A percentile compares a stretch with the other conserved stretches of the same genome.
phyloP scores from a whole-genome alignment of 2,329 filamentous ascomycete species.

The Byssochlamys sp. region DNA sequence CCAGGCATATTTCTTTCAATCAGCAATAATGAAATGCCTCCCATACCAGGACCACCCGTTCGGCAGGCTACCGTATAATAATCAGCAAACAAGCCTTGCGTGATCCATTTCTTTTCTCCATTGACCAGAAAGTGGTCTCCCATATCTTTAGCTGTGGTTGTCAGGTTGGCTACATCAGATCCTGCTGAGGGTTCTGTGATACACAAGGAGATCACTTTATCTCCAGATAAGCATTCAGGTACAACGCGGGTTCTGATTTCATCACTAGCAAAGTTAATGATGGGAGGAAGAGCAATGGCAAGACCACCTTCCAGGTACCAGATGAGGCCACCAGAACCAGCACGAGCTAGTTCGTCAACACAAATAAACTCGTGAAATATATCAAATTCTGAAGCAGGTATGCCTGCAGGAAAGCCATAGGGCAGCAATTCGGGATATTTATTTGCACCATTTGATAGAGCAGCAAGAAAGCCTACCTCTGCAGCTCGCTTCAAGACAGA shows the following conservation, averaged over 20 bases:
- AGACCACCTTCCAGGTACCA: constrained; percentile 79
- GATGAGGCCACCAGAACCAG: constrained; percentile 5
- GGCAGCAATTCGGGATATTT: constrained; percentile 61
- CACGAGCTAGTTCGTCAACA: constrained; percentile 60
- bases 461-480: constrained; percentile 63
- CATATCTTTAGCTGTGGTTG: constrained; percentile 69
- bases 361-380: constrained; percentile 77
- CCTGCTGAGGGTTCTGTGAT: constrained; percentile 85
- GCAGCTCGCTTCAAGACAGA: constrained; percentile 73
- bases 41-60: too few species aligned
- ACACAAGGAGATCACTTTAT: constrained; percentile 80
- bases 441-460: constrained; percentile 77
- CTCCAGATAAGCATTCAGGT: constrained; percentile 63
- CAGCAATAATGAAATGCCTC: too few species aligned
- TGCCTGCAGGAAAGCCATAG: constrained; percentile 59
- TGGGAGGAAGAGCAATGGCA: constrained; percentile 69
- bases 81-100: constrained; percentile 68
- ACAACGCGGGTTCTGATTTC: constrained; percentile 57
- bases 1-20: too few species aligned
- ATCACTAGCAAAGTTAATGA: constrained; percentile 63
- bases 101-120: constrained; percentile 63
- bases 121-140: constrained; percentile 59
- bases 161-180: constrained; percentile 67
- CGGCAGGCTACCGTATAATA: constrained; percentile 76
- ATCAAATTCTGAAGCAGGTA: constrained; percentile 78